A percentile compares a stretch with the other conserved stretches of the same genome.
Evolutionary conservation across 164 flowering plant species (phyloP).

Genomic region (Paratinospora sagittata): DNA sequence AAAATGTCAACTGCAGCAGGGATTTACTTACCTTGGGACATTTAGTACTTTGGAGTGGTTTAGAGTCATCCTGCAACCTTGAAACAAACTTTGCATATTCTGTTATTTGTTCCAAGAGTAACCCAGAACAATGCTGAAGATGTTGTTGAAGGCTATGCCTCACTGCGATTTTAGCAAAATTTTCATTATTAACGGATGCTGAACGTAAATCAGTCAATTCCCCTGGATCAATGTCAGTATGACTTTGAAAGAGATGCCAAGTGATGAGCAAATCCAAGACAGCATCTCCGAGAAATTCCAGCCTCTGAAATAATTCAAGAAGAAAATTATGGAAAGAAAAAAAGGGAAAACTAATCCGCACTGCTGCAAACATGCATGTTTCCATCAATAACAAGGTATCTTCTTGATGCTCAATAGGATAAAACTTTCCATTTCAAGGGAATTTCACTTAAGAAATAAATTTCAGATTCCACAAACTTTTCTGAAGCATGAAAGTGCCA

Average conservation of each 20-base stretch:
- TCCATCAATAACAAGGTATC: neutral
- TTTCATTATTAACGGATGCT: conserved; percentile 88
- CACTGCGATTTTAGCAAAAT: conserved; percentile 75
- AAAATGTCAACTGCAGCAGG: neutral
- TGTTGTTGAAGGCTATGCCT: conserved; percentile 54
- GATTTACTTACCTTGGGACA: conserved; percentile 58
- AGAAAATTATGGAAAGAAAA: neutral
- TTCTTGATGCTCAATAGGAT: neutral
- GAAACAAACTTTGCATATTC: conserved; percentile 45
- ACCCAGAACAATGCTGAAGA: conserved; percentile 62
- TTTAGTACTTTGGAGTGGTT: conserved; percentile 30
- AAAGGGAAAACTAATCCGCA: no score
- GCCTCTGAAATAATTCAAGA: conserved; percentile 51
- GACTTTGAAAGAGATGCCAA: conserved; percentile 59
- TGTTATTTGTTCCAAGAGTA: conserved; percentile 51
- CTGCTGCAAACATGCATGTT: neutral
- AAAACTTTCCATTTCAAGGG: neutral
- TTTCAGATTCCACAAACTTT: neutral
- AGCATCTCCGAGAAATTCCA: conserved; percentile 92
- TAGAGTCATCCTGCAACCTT: conserved; percentile 13
- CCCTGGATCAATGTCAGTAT: conserved; percentile 72
- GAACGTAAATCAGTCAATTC: conserved; percentile 86
- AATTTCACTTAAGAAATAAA: neutral
- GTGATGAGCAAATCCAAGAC: conserved; percentile 84
- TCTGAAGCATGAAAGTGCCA: neutral